These are phyloP conservation scores for Gamsiella multidivaricata DNA, from an alignment of 192 early-diverging fungal genomes.

Conservation along the genomic window DNA sequence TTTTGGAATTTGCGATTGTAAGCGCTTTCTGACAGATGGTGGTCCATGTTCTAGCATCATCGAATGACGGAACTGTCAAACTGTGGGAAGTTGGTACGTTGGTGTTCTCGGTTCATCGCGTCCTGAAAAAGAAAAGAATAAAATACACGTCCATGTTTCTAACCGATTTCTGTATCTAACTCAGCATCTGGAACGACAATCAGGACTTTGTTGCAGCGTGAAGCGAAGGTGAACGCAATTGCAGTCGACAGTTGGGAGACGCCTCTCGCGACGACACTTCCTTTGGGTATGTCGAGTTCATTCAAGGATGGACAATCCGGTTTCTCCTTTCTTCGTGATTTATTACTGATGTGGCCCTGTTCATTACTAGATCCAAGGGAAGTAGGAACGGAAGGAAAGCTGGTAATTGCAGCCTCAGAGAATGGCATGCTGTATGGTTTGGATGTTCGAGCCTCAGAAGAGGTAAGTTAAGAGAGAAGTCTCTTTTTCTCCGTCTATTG, in stretches of 20 bases:
- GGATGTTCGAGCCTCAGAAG: slow-evolving; percentile 60
- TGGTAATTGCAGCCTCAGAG: slow-evolving; percentile 54
- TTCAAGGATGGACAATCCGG: too few species aligned
- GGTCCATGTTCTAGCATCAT: slow-evolving; percentile 52
- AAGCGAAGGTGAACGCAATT: slow-evolving; percentile 52
- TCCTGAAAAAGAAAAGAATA: not conserved
- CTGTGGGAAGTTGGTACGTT: slow-evolving; percentile 70
- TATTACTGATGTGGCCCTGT: not conserved
- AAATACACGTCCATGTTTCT: not conserved
- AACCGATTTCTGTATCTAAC: not conserved
- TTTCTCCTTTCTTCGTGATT: too few species aligned
- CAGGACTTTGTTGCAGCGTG: slow-evolving; percentile 40
- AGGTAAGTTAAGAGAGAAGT: slow-evolving; percentile 53
- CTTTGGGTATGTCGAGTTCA: slow-evolving; percentile 30
- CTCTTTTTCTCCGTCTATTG: not conserved
- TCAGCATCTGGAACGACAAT: slow-evolving; percentile 59
- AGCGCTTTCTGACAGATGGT: not conserved
- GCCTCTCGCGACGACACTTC: slow-evolving; percentile 14
- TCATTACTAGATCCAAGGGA: slow-evolving; percentile 54
- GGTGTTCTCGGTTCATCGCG: not conserved
- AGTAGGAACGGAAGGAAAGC: slow-evolving; percentile 58
- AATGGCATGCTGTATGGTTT: slow-evolving; percentile 56
- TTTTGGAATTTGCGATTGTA: slow-evolving; percentile 1
- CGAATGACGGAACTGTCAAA: slow-evolving; percentile 64
- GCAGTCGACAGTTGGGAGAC: slow-evolving; percentile 33